phyloP scores from a whole-genome alignment of 2,329 filamentous ascomycete genomes.

The Leptographium flavum region DNA sequence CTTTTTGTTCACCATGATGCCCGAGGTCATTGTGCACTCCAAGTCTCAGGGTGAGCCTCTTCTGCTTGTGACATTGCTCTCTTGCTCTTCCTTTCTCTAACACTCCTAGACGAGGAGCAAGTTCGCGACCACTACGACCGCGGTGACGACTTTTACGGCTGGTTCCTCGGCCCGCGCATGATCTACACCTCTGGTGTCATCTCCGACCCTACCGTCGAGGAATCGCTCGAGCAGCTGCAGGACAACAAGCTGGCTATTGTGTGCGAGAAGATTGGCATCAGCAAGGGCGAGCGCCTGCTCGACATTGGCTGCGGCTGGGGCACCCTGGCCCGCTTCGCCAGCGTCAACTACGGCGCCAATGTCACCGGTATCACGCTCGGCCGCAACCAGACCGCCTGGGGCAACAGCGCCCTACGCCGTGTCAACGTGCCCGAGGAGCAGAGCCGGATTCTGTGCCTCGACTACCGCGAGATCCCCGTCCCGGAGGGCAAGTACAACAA shows the following conservation, averaged over 20 bases:
- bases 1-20: slow-evolving; percentile 12
- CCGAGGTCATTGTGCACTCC: slow-evolving; percentile 12
- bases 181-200: slow-evolving; percentile 96
- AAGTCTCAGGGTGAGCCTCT: slow-evolving; percentile 10
- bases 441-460: slow-evolving; percentile 85
- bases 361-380: slow-evolving; percentile 85
- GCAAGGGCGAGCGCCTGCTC: slow-evolving; percentile 69
- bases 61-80: not conserved
- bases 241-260: slow-evolving; percentile 95
- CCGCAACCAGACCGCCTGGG: slow-evolving; percentile 93
- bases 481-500: slow-evolving; percentile 73
- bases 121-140: slow-evolving; percentile 96
- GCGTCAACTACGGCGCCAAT: slow-evolving; percentile 73
- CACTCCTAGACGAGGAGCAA: slow-evolving; percentile 74
- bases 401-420: slow-evolving; percentile 75
- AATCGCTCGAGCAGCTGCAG: slow-evolving; percentile 86
- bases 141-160: slow-evolving; percentile 95
- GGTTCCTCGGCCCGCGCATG: slow-evolving; percentile 97
- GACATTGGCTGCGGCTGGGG: slow-evolving; percentile 98
- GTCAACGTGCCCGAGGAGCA: slow-evolving; percentile 74
- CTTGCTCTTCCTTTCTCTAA: not conserved
- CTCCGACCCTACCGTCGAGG: slow-evolving; percentile 72
- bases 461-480: slow-evolving; percentile 87
- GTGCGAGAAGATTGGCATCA: slow-evolving; percentile 84
- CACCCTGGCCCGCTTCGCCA: slow-evolving; percentile 85